A percentile compares a stretch with the other conserved stretches of the same genome.
Conservation (phyloP, 2,329 filamentous ascomycete species). For the Colletotrichum agaves region DNA sequence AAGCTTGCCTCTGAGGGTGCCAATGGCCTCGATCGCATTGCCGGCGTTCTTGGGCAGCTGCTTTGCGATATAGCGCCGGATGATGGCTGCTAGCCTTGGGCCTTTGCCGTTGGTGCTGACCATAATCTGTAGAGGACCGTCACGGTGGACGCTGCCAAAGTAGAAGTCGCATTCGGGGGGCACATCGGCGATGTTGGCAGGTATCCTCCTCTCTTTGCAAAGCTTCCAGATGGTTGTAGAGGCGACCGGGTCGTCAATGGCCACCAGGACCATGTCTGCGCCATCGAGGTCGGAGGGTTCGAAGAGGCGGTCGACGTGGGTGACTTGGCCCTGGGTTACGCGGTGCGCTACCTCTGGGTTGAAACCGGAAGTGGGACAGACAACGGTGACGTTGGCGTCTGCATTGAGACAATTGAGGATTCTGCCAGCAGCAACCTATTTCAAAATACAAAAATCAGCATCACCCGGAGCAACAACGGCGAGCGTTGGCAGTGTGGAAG, state of each 20-base stretch:
- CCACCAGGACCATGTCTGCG: conserved; percentile 88
- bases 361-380: conserved; percentile 82
- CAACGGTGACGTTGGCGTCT: conserved; percentile 88
- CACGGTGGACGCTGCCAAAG: conserved; percentile 94
- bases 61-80: conserved; percentile 83
- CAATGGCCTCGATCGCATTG: conserved; percentile 86
- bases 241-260: conserved; percentile 92
- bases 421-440: conserved; percentile 90
- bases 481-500: background rate
- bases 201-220: conserved; percentile 84
- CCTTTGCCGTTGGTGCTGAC: conserved; percentile 98
- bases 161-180: conserved; percentile 98
- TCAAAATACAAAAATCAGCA: background rate
- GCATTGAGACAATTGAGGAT: conserved; percentile 96
- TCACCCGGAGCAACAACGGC: background rate
- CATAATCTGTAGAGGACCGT: conserved; percentile 97
- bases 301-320: conserved; percentile 85
- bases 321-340: conserved; percentile 78
- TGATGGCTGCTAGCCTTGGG: conserved; percentile 87
- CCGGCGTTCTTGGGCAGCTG: conserved; percentile 83
- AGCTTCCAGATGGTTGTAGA: conserved; percentile 92
- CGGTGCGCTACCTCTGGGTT: conserved; percentile 91
- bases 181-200: conserved; percentile 97
- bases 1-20: conserved; percentile 81
- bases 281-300: conserved; percentile 86